These are phyloP conservation scores for Psilocybe cyanescens DNA, from an alignment of 768 basidiomycete species.

Conservation along the genomic window DNA sequence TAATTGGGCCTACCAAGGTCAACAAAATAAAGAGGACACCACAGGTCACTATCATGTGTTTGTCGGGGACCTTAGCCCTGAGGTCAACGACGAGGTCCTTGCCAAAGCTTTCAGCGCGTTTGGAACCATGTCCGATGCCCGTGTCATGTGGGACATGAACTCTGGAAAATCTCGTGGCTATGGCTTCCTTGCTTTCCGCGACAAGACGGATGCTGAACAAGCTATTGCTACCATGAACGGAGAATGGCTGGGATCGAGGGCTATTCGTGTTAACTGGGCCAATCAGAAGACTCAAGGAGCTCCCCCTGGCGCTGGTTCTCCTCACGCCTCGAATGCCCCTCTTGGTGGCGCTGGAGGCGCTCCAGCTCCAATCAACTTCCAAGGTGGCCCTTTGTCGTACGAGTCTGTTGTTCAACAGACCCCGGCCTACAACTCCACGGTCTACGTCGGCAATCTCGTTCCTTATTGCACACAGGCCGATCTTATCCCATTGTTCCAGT, in stretches of 20 bases:
- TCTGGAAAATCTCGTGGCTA: constrained; percentile 98
- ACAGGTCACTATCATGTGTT: constrained; percentile 98
- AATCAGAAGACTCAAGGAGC: constrained; percentile 97
- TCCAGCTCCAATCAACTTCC: constrained; percentile 90
- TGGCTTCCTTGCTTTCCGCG: constrained; percentile 97
- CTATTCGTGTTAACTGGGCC: constrained; percentile 99
- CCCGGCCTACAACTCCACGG: constrained; percentile 91
- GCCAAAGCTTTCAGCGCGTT: constrained; percentile 97
- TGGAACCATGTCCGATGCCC: constrained; percentile 93
- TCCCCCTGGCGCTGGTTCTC: constrained; percentile 35
- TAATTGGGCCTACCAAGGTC: constrained; percentile 99
- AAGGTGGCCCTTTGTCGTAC: constrained; percentile 87
- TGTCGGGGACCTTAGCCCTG: constrained; percentile 98
- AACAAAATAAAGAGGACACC: constrained; percentile 98
- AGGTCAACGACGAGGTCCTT: constrained; percentile 97
- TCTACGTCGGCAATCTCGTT: constrained; percentile 98
- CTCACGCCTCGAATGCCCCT: constrained; percentile 40
- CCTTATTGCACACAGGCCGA: constrained; percentile 98
- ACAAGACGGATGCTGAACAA: constrained; percentile 99
- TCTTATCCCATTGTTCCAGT: constrained; percentile 97
- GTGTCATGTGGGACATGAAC: constrained; percentile 99
- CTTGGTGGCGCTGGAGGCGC: constrained; percentile 49
- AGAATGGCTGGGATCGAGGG: constrained; percentile 97
- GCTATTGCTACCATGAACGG: constrained; percentile 99
- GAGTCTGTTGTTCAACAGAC: constrained; percentile 95